Evolutionary conservation across 805 yeast genomes (phyloP), one percentile per base, ranked within the genome.

Genomic region (Ogataea nitratoaversa): DNA sequence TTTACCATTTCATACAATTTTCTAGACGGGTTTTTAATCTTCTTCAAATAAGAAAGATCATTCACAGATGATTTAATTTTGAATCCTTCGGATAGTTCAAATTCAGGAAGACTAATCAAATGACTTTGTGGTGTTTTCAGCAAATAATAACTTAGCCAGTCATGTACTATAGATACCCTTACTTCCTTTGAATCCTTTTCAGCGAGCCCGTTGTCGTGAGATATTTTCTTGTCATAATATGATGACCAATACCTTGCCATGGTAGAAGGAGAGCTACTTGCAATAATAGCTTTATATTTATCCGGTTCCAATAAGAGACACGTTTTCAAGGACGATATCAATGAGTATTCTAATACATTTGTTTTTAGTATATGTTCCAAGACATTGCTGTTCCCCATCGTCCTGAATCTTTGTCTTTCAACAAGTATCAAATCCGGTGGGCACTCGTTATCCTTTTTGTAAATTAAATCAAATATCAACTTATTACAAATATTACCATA

Each of bases 341-440:
- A 31, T 70, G 74, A 72, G 13, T 70, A 67, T 50, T 80, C 87
- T 25, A 80, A 50, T 18, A 78, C 66, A 40, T 78, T 79, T 4
- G 76, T 70, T 37, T 71, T 67, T 22, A 79, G 53, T 3, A 79
- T 69, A 40, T 71, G 68, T 40, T 78, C 82, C 5, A 75, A 60
- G 1, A 80, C 70, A 14, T 55, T 57, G 9, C 65, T 61, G 2
- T 72, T 62, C 0, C 81, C 74, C 46, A 59, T 59, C 0, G 77
- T 66, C 36, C 85, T 63, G 30, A 72, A 63, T 30, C 86, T 51
- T 53, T 81, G 87, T 41, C 78, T 52, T 49, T 81, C 87, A 3
- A 80, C 59, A 9, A 79, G 50, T 3, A 76, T 65, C 3, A 68
- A 53, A 42, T 71, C 71, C 0, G 78, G 18, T 7, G 24, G 27